Percentiles rank a stretch among this genome's conserved stretches.
phyloP scores from a whole-genome alignment of 1,284 basidiomycete genomes.

The Tylopilus sp. region DNA sequence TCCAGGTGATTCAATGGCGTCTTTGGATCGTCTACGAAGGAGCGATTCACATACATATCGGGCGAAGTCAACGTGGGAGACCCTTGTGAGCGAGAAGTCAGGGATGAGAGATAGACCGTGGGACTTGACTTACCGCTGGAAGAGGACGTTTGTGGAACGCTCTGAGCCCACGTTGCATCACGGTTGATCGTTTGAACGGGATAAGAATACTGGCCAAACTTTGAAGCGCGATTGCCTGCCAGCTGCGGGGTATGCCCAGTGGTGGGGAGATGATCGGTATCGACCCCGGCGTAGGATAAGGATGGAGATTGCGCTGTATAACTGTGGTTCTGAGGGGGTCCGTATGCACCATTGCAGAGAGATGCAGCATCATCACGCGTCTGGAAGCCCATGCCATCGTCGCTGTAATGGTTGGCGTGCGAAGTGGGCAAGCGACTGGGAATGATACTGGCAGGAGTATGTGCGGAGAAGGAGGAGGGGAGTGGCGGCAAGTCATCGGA shows the following conservation, averaged over 20 bases:
- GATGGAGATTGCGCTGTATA: conserved; percentile 50
- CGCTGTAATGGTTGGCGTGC: conserved; percentile 41
- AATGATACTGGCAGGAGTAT: conserved; percentile 23
- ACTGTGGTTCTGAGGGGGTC: conserved; percentile 36
- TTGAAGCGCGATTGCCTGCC: conserved; percentile 43
- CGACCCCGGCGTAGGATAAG: conserved; percentile 44
- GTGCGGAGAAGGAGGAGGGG: conserved; percentile 42
- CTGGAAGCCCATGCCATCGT: conserved; percentile 44
- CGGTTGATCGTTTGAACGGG: conserved; percentile 48
- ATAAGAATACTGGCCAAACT: conserved; percentile 59
- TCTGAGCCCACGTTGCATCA: conserved; percentile 53
- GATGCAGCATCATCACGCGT: conserved; percentile 44
- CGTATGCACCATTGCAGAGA: conserved; percentile 46
- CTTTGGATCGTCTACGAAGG: conserved; percentile 63
- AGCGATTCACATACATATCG: conserved; percentile 57
- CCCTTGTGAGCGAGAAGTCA: conserved; percentile 55
- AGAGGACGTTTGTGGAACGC: conserved; percentile 44
- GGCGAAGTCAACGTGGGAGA: conserved; percentile 59
- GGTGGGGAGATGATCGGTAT: conserved; percentile 41
- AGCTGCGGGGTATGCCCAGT: conserved; percentile 40
- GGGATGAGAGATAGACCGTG: conserved; percentile 44
- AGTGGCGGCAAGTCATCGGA: conserved; percentile 58
- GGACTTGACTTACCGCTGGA: conserved; percentile 45
- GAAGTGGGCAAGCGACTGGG: conserved; percentile 28
- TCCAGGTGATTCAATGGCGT: conserved; percentile 54